These are phyloP conservation scores for Ceratobasidium sp. DNA, from an alignment of 1,284 basidiomycete species.

Conservation along the genomic window DNA sequence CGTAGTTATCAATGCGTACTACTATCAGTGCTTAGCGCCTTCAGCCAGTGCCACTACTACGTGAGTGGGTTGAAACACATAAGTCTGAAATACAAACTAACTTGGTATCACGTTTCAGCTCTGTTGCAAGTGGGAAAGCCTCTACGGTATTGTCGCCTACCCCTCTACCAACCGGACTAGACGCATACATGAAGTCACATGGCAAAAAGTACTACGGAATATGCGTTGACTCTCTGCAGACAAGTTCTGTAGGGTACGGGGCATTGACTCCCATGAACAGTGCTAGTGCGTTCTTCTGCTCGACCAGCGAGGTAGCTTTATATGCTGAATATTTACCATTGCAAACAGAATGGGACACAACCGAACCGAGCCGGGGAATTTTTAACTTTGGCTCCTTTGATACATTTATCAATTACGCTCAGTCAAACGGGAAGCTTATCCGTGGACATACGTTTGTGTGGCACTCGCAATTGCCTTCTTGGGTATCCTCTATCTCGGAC, in stretches of 20 bases:
- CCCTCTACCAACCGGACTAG: constrained; percentile 47
- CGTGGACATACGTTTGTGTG: constrained; percentile 42
- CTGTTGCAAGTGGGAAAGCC: background rate
- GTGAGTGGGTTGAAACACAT: constrained; percentile 6
- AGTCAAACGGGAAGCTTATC: constrained; percentile 31
- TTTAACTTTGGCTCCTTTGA: background rate
- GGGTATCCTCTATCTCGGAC: constrained; percentile 33
- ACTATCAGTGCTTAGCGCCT: constrained; percentile 26
- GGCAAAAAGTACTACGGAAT: constrained; percentile 42
- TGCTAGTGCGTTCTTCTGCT: constrained; percentile 39
- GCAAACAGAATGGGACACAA: constrained; percentile 10
- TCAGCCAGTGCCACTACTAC: background rate
- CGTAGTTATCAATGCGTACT: constrained; percentile 14
- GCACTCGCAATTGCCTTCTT: constrained; percentile 34
- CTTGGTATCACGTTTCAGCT: background rate
- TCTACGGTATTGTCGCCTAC: constrained; percentile 38
- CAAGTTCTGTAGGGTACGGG: constrained; percentile 31
- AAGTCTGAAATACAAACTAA: background rate
- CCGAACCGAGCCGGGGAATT: background rate
- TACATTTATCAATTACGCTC: constrained; percentile 34
- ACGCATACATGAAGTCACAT: constrained; percentile 51
- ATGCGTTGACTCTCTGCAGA: constrained; percentile 31
- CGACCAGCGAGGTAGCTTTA: no score
- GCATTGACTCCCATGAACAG: constrained; percentile 41
- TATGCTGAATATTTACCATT: background rate